Conservation (phyloP, 148 eudicot genomes). For the Linanthus parryae region DNA sequence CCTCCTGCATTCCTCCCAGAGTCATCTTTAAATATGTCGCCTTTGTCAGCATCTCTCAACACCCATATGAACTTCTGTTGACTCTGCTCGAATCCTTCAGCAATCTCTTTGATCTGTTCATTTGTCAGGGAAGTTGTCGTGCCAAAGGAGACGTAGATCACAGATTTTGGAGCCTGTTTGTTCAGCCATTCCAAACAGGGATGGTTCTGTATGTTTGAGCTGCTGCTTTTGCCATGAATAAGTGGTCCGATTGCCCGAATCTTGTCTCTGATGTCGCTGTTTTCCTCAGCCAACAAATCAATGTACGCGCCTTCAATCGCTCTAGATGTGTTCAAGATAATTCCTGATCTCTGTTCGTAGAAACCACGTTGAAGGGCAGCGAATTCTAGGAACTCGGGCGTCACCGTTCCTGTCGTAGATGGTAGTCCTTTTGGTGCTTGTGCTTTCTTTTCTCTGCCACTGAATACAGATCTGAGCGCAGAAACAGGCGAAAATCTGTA, state of each 20-base stretch:
- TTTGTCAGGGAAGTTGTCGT: neutral
- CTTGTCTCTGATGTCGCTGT: conserved; percentile 4
- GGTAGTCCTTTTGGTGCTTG: conserved; percentile 17
- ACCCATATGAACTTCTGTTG: conserved; percentile 47
- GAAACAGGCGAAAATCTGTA: neutral
- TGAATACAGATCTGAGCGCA: neutral
- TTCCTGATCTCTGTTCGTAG: conserved; percentile 23
- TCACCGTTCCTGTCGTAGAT: conserved; percentile 21
- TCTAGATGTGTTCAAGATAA: conserved; percentile 28
- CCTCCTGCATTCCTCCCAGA: neutral
- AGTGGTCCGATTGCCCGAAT: conserved; percentile 45
- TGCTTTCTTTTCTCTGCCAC: neutral
- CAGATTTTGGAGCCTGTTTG: neutral
- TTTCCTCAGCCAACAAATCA: conserved; percentile 18
- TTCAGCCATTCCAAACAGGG: conserved; percentile 33
- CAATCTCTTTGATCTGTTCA: neutral
- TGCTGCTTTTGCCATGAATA: neutral
- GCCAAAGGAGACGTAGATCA: neutral
- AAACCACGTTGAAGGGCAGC: conserved; percentile 2
- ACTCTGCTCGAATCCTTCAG: conserved; percentile 28
- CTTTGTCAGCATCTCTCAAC: conserved; percentile 39
- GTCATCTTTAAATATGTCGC: conserved; percentile 12
- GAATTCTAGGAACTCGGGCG: conserved; percentile 15
- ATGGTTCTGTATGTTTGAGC: neutral
- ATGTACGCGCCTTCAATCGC: conserved; percentile 28